A percentile compares a stretch with the other conserved stretches of the same genome.
Conservation (phyloP, 345 rosid genomes). For the Linum lewisii region DNA sequence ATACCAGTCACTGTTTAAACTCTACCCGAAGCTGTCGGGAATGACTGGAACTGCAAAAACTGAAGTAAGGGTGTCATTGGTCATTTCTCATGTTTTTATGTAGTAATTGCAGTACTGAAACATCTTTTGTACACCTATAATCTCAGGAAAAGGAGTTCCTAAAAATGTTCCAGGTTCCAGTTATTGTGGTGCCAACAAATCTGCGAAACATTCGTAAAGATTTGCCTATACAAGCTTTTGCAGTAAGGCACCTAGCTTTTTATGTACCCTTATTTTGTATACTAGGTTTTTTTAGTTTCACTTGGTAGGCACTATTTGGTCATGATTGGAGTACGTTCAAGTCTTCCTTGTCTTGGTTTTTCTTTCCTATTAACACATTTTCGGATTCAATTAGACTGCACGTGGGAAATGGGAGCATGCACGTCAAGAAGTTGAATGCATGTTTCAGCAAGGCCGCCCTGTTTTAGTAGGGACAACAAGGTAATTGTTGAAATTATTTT, state of each 20-base stretch:
- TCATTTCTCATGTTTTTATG: slow-evolving; percentile 3
- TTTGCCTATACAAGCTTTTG: slow-evolving; percentile 91
- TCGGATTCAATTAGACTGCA: slow-evolving; percentile 49
- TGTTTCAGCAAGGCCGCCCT: slow-evolving; percentile 91
- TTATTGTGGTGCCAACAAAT: slow-evolving; percentile 92
- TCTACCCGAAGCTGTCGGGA: slow-evolving; percentile 91
- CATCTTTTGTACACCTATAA: slow-evolving; percentile 2
- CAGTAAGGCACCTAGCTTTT: slow-evolving; percentile 37
- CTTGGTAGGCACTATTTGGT: slow-evolving; percentile 7
- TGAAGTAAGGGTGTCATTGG: slow-evolving; percentile 42
- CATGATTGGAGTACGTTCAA: not conserved
- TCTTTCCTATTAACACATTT: slow-evolving; percentile 4
- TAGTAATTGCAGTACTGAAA: slow-evolving; percentile 1
- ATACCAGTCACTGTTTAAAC: slow-evolving; percentile 91
- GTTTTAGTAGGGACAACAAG: slow-evolving; percentile 97
- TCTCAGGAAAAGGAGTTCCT: slow-evolving; percentile 85
- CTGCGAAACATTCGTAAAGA: slow-evolving; percentile 79
- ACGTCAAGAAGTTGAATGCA: slow-evolving; percentile 78
- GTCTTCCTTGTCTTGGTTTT: not conserved
- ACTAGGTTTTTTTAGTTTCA: not conserved
- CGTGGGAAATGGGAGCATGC: slow-evolving; percentile 89
- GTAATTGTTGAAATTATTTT: slow-evolving; percentile 24
- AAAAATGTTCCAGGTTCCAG: slow-evolving; percentile 87
- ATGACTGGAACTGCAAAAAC: slow-evolving; percentile 99
- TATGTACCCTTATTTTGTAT: not conserved